These are phyloP conservation scores for Psilocybe sp. DNA, from an alignment of 768 basidiomycete species.

Conservation along the genomic window DNA sequence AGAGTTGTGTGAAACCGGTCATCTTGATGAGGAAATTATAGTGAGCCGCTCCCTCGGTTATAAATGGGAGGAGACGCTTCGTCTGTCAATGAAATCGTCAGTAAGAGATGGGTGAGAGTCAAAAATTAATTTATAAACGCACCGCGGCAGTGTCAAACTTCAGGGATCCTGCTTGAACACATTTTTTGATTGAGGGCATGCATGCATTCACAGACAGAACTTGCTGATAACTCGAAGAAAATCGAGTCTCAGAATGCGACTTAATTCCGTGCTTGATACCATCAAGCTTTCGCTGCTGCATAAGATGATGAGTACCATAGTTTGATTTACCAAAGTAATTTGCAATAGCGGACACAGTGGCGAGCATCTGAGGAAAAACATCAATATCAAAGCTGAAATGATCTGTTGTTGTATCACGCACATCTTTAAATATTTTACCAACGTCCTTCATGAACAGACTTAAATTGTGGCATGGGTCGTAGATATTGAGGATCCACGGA, in stretches of 20 bases:
- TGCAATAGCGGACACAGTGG: slow-evolving; percentile 17
- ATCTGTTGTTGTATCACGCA: slow-evolving; percentile 7
- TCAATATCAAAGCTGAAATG: neutral
- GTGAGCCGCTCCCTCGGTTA: slow-evolving; percentile 10
- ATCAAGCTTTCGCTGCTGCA: slow-evolving; percentile 12
- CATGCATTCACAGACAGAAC: slow-evolving; percentile 16
- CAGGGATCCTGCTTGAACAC: slow-evolving; percentile 11
- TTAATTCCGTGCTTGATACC: slow-evolving; percentile 19
- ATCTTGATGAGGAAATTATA: slow-evolving; percentile 17
- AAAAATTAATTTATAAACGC: too few species aligned
- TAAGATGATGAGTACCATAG: slow-evolving; percentile 21
- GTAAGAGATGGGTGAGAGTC: neutral
- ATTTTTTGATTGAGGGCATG: slow-evolving; percentile 18
- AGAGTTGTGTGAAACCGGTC: slow-evolving; percentile 13
- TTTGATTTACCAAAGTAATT: slow-evolving; percentile 27
- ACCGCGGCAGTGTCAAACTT: slow-evolving; percentile 21
- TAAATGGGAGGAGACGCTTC: slow-evolving; percentile 18
- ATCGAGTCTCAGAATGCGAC: slow-evolving; percentile 22
- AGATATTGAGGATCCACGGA: slow-evolving; percentile 25
- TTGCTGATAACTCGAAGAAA: slow-evolving; percentile 23
- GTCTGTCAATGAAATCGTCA: slow-evolving; percentile 5
- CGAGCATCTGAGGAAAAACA: slow-evolving; percentile 14
- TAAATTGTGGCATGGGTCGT: slow-evolving; percentile 28
- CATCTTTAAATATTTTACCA: slow-evolving; percentile 25
- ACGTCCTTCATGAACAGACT: slow-evolving; percentile 27